Evolutionary conservation across 2,329 filamentous ascomycete genomes (phyloP).

Genomic region (Colletotrichum neosansevieriae): DNA sequence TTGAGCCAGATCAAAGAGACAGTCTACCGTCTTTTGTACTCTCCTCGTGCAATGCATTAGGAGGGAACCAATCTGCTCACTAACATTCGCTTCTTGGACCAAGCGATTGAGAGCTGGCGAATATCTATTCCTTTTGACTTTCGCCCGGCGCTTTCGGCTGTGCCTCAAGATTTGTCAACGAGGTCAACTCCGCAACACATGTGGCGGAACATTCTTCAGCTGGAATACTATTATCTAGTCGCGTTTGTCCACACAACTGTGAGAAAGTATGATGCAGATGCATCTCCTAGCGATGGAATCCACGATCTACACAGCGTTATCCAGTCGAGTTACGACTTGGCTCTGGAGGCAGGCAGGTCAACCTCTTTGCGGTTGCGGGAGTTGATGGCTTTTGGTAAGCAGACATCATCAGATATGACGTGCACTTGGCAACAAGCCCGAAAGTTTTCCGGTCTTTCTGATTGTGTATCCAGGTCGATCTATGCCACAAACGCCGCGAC

Average conservation of each 20-base stretch:
- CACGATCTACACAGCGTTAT: conserved; percentile 42
- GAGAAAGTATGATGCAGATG: conserved; percentile 39
- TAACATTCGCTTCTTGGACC: conserved; percentile 46
- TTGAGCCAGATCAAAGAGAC: too few relatives aligned
- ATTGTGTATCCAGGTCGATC: conserved; percentile 16
- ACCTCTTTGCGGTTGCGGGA: conserved; percentile 11
- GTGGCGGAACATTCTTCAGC: conserved; percentile 31
- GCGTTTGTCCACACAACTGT: conserved; percentile 42
- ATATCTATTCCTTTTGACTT: conserved; percentile 42
- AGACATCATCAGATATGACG: background rate
- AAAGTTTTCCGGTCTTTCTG: background rate
- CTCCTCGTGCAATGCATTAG: too few relatives aligned
- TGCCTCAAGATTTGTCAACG: background rate
- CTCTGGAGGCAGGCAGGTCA: conserved; percentile 43
- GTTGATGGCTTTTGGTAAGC: conserved; percentile 10
- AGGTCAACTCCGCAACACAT: background rate
- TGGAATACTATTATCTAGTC: conserved; percentile 42
- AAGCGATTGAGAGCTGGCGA: conserved; percentile 50
- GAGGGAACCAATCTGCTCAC: too few relatives aligned
- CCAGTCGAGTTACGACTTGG: conserved; percentile 43
- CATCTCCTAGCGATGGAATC: conserved; percentile 15
- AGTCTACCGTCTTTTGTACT: too few relatives aligned
- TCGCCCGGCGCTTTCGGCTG: conserved; percentile 21
- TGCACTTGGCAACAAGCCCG: background rate
- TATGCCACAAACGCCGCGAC: conserved; percentile 39